A percentile compares a stretch with the other conserved stretches of the same genome.
Conservation (phyloP, 306 rosid species). For the Carpinus viminea region DNA sequence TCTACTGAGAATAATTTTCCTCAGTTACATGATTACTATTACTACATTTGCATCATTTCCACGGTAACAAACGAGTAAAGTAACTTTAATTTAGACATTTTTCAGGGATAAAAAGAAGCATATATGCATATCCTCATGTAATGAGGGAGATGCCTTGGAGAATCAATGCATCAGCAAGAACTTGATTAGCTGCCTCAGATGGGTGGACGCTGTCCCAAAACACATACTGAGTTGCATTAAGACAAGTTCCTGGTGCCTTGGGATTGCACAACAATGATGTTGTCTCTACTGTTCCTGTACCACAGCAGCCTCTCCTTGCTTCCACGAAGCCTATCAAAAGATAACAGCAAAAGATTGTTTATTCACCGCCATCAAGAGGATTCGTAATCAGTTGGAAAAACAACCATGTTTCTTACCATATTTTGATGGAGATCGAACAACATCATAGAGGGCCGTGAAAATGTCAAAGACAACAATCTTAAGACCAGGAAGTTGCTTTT, state of each 20-base stretch:
- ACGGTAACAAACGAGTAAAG: conserved; percentile 7
- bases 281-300: conserved; percentile 77
- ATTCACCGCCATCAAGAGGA: neutral
- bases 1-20: conserved; percentile 13
- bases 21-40: conserved; percentile 17
- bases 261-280: conserved; percentile 77
- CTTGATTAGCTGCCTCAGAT: conserved; percentile 79
- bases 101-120: neutral
- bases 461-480: conserved; percentile 77
- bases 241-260: conserved; percentile 75
- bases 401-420: conserved; percentile 45
- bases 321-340: conserved; percentile 62
- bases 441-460: conserved; percentile 71
- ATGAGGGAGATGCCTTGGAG: conserved; percentile 68
- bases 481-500: conserved; percentile 75
- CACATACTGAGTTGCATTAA: conserved; percentile 86
- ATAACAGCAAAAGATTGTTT: neutral
- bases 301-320: conserved; percentile 88
- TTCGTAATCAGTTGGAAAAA: neutral
- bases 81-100: neutral
- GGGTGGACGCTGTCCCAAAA: conserved; percentile 98
- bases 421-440: conserved; percentile 70
- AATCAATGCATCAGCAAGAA: conserved; percentile 81
- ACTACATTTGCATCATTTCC: conserved; percentile 31
- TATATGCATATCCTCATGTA: conserved; percentile 35